Base-by-base conservation (phyloP, 2,329 filamentous ascomycete species). In the Colletotrichum godetiae region DNA sequence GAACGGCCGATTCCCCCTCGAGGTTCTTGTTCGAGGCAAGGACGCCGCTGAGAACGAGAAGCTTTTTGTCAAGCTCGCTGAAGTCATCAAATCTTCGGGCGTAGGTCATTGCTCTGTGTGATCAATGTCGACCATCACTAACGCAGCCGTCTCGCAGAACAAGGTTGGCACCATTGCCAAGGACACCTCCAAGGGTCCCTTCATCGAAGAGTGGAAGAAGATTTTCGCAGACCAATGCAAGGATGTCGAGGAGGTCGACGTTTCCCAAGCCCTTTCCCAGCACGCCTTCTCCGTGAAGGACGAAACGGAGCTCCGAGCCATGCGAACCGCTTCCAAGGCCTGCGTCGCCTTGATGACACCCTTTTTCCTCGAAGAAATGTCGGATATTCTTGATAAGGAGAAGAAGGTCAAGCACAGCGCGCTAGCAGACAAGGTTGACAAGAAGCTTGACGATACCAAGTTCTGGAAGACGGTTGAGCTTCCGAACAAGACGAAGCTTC, bases 311-410 rank as follows among this genome's bases (percentile, higher is more conserved):
- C 88, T 99, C 77, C 94, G 96, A 76, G 93, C 94, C 12, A 98
- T 99, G 89, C 92, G 97, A 80, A 97, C 96, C 77, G 95, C 96
- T 5, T 97, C 97, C 68, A 94, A 97, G 80, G 96, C 97, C 59
- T 98, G 95, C 78, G 96, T 97, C 76, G 95, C 95, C 72, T 87
- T 98, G 73, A 97, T 98, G 92, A 95, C 95, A 63, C 95, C 96
- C 73, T 99, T 97, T 84, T 98, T 98, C 82, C 92, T 99, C 76
- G 97, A 99, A 80, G 95, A 98, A 82, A 98, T 99, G 95, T 98
- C 96, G 63, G 93, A 94, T 78, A 93, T 98, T 65, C 91, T 99
- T 73, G 97, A 99, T 80, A 93, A 95, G 77, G 97, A 98, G 83
- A 98, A 98, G 87, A 98, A 98, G 81, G 95, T 98, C 80, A 97